phyloP scores from a whole-genome alignment of 2,329 filamentous ascomycete species.

The Byssochlamys sp. region DNA sequence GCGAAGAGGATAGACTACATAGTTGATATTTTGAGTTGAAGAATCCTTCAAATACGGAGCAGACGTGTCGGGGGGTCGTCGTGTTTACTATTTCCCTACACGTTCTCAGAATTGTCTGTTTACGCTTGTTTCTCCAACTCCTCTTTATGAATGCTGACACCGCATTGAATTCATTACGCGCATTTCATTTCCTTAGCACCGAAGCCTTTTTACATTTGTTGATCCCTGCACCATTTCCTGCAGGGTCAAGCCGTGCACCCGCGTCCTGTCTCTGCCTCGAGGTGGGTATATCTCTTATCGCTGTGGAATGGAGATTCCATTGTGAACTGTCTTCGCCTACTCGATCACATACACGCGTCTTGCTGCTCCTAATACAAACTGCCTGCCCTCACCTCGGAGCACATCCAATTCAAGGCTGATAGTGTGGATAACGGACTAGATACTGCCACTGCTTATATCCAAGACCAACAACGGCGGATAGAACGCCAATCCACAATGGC shows the following conservation, averaged over 20 bases:
- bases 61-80: not conserved
- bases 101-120: not conserved
- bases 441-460: not conserved
- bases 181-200: not conserved
- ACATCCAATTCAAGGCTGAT: not conserved
- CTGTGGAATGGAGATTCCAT: not conserved
- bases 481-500: not conserved
- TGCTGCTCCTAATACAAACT: not conserved
- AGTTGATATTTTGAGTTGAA: not conserved
- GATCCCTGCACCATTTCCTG: not conserved
- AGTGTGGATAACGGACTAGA: not conserved
- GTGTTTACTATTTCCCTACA: not conserved
- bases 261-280: not conserved
- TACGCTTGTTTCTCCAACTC: not conserved
- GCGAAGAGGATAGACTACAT: not conserved
- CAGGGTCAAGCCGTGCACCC: not conserved
- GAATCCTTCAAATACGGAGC: not conserved
- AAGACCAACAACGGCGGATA: not conserved
- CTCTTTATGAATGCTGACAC: not conserved
- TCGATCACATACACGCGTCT: not conserved
- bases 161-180: not conserved
- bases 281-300: not conserved
- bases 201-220: not conserved
- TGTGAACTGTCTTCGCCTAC: not conserved
- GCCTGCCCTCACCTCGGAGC: not conserved